Conservation (phyloP, 805 yeast genomes). For the Wickerhamomyces strasburgensis region DNA sequence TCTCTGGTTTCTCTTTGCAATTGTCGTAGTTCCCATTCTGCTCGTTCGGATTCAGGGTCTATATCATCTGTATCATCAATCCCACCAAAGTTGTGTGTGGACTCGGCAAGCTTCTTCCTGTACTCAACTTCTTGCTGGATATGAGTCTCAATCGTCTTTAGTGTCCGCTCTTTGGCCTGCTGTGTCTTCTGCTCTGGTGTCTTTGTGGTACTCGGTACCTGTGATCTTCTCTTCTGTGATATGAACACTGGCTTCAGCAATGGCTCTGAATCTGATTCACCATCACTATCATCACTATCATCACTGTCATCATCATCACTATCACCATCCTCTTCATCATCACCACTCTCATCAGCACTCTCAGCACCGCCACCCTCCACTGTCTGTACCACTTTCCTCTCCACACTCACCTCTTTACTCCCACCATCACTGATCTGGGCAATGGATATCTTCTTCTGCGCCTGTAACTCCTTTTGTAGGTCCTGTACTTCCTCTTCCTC, state of each 20-base stretch:
- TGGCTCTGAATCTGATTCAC: conserved; percentile 4
- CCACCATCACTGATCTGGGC: not conserved
- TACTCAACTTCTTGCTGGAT: conserved; percentile 22
- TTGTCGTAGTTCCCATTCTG: conserved; percentile 51
- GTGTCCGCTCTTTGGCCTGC: conserved; percentile 25
- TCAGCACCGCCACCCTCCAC: not conserved
- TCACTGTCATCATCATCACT: conserved; percentile 10
- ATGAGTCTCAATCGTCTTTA: conserved; percentile 22
- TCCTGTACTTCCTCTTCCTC: conserved; percentile 3
- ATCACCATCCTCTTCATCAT: conserved; percentile 26
- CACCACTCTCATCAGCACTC: conserved; percentile 25
- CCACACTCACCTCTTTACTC: conserved; percentile 27
- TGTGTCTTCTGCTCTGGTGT: conserved; percentile 16
- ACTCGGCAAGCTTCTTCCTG: conserved; percentile 16
- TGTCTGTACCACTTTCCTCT: conserved; percentile 28
- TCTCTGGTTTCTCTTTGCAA: conserved; percentile 37
- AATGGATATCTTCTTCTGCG: conserved; percentile 5
- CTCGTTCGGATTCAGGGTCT: conserved; percentile 52
- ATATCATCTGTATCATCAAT: conserved; percentile 59
- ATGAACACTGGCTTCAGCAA: conserved; percentile 25
- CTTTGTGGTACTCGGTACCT: no score
- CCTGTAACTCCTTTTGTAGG: not conserved
- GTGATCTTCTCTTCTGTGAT: conserved; percentile 11
- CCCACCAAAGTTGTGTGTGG: conserved; percentile 25
- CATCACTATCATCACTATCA: conserved; percentile 3